phyloP scores from a whole-genome alignment of 1,284 basidiomycete species.

The Ceratorhiza oryzae-sativae region DNA sequence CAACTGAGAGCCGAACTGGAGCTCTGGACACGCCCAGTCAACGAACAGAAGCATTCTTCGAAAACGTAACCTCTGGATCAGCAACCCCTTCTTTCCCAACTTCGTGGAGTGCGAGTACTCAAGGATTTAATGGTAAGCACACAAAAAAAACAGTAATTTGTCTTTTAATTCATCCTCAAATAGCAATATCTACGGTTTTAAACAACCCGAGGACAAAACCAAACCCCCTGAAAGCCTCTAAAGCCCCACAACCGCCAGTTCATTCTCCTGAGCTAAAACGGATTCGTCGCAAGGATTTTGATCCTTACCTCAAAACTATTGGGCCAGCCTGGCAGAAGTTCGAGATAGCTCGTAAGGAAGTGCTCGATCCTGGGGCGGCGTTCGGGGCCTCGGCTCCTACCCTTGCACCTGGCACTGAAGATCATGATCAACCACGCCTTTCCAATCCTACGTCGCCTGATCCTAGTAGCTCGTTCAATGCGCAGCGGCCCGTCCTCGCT shows the following conservation, averaged over 20 bases:
- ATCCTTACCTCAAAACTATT: conserved; percentile 77
- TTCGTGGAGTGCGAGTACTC: conserved; percentile 44
- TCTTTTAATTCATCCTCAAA: neutral
- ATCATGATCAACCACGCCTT: conserved; percentile 38
- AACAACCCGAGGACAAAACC: conserved; percentile 86
- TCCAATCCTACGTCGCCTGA: conserved; percentile 38
- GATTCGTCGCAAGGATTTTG: conserved; percentile 83
- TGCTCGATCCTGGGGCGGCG: conserved; percentile 46
- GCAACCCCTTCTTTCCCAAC: conserved; percentile 39
- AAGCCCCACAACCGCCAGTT: conserved; percentile 71
- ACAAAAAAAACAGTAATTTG: neutral
- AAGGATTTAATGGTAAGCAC: conserved; percentile 46
- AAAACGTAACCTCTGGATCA: conserved; percentile 9
- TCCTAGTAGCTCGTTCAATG: neutral
- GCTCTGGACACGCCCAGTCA: conserved; percentile 25
- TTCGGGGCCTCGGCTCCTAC: conserved; percentile 42
- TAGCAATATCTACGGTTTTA: conserved; percentile 76
- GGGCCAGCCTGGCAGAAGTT: conserved; percentile 79
- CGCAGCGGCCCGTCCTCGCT: conserved; percentile 50
- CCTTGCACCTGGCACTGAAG: conserved; percentile 35
- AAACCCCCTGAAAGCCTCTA: conserved; percentile 85
- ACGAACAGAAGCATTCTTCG: conserved; percentile 14
- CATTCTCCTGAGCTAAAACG: conserved; percentile 76
- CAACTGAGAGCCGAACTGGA: conserved; percentile 43
- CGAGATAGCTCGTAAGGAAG: conserved; percentile 54